Conservation (phyloP, 1,284 basidiomycete genomes). For the Grifola frondosa region DNA sequence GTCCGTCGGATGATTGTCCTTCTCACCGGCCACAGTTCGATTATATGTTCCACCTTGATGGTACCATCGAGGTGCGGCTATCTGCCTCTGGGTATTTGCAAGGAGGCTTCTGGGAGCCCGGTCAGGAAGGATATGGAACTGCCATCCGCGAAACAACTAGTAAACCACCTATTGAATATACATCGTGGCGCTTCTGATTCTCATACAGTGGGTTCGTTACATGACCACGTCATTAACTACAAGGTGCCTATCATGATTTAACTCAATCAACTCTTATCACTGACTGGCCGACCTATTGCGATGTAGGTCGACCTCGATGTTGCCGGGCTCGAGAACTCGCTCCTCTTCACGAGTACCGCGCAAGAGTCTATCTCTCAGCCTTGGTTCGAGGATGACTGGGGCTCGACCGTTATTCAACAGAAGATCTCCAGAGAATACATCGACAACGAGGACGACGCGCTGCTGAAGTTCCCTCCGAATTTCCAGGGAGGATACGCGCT, state of each 20-base stretch:
- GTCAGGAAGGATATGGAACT: conserved; percentile 53
- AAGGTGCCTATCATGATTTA: conserved; percentile 34
- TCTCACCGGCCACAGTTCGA: conserved; percentile 43
- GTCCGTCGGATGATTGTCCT: neutral
- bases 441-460: conserved; percentile 54
- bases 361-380: conserved; percentile 49
- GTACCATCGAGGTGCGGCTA: conserved; percentile 62
- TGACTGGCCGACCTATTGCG: neutral
- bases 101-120: conserved; percentile 54
- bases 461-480: conserved; percentile 53
- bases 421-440: conserved; percentile 50
- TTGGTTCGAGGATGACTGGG: conserved; percentile 68
- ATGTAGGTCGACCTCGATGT: conserved; percentile 62
- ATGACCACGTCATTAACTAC: conserved; percentile 70
- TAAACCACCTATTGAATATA: conserved; percentile 17
- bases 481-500: conserved; percentile 56
- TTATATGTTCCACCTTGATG: conserved; percentile 66
- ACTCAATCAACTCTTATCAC: neutral
- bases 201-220: conserved; percentile 60
- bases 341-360: conserved; percentile 48
- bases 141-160: conserved; percentile 55
- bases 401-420: conserved; percentile 51
- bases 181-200: conserved; percentile 2
- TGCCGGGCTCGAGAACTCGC: conserved; percentile 55
- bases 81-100: conserved; percentile 71